Evolutionary conservation across 2,329 filamentous ascomycete species (phyloP), one percentile per base, ranked within the genome.

Genomic region (Huntiella moniliformis): DNA sequence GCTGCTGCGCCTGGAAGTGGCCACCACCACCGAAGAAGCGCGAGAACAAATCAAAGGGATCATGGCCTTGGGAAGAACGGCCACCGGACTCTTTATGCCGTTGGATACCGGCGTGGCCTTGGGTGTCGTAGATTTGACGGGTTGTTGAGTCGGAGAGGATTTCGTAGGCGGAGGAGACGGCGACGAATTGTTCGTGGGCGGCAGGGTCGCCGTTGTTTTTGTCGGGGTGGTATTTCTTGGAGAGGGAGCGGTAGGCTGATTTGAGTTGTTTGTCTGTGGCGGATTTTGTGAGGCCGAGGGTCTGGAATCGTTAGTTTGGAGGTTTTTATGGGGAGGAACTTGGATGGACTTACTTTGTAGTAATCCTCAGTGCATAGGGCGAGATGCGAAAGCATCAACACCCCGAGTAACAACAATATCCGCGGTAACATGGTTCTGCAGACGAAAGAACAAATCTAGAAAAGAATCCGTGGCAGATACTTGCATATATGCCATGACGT

Each of bases 221-320:
- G 63, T 98, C 91, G 3, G 91, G 91, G 58, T 98, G 91, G 61
- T 74, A 95, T 61, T 92, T 93, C 63, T 96, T 96, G 67, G 83
- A 92, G 8, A 98, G 70, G 50, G 77, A 79, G 50, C 87, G 77
- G 63, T 98, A 98, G 16, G 91, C 87, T 39, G 82, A 82, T 63
- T 98, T 98, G 59, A 98, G 80, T 56, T 96, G 81, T 56, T 79
- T 78, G 45, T 94, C 86, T 40, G 75, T 79, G 12, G 88, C 88
- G 50, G 79, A 69, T 56, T 76, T 85, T 56, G 79, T 73, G 52
- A 98, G 65, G 46, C 82, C 85, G 18, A 98, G 74, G 49, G 94
- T 65, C 77, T 93, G 43, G 13, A 8, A 6, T 7, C 42, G 42
- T 43, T 36, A 40, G 42, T 10, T 4, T 8, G n/a, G 4, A 32